Base-by-base conservation (phyloP, 345 rosid genomes). In the Viola odorata region DNA sequence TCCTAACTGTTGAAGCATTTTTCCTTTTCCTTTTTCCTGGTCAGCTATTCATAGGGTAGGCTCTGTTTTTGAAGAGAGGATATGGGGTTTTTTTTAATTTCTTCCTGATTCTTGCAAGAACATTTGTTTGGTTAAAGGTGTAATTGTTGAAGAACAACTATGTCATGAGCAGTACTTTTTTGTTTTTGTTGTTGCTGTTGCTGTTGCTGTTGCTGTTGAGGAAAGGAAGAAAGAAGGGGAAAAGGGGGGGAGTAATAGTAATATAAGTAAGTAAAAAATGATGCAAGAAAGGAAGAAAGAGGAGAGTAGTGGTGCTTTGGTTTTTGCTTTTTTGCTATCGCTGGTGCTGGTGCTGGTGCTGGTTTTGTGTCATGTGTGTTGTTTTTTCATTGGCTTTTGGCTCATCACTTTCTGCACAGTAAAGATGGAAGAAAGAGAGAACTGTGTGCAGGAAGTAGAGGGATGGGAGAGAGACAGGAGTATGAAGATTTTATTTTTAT, bases 351-450 rank as follows among this genome's bases (percentile, higher is more conserved):
- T 41, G 50, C 45, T n/a, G 13, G 41, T 23, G 63, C 66, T 68
- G 48, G 44, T 37, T 55, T 41, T n/a, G n/a, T n/a, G n/a, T 42
- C 51, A 17, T 36, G 41, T 14, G 61, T 67, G 70, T 54, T 36
- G 61, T 12, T 41, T 66, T 78, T 52, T 70, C 69, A 73, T 78
- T 76, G 82, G 82, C 32, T 72, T 71, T 74, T 82, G 79, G 52
- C 75, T 75, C 70, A 77, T 69, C 70, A 45, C 73, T 64, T n/a
- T n/a, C n/a, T n/a, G n/a, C n/a, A n/a, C n/a, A n/a, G n/a, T 15
- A 32, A 6, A 45, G 11, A 15, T 12, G 32, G 51, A 32, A 13
- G 39, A 15, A 41, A 54, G 37, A 69, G 13, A 17, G 8, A 8
- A 11, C 50, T 45, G 4, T 10, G 3, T 45, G 4, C 12, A 45